Base-by-base conservation (phyloP, 2,329 filamentous ascomycete species). In the Verticillium nubilum region DNA sequence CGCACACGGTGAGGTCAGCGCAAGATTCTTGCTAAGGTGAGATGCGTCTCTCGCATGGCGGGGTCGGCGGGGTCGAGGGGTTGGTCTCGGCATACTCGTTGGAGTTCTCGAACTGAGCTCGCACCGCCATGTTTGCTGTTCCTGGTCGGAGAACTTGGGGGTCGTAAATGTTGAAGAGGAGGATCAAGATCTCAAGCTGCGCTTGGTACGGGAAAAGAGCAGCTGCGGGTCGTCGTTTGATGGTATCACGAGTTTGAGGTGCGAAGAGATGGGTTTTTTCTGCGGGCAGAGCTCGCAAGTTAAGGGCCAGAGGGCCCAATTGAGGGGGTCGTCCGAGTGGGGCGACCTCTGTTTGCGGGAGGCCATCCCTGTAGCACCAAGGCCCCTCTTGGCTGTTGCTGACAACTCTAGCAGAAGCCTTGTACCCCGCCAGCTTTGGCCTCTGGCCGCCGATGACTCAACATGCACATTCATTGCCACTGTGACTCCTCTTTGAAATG, bases 51-150 rank as follows among this genome's bases (percentile, higher is more conserved):
- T 57, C 58, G 58, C 53, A 61, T 61, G 58, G 63, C 60, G 65
- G 66, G 66, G 61, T 60, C 66, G 66, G 67, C 67, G 67, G 68
- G 67, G 69, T 62, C 57, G 47, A 50, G 19, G 42, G 42, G 42
- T 31, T 54, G n/a, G 47, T 60, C 63, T 69, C 33, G 54, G 79
- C 87, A 73, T 81, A 94, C 90, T 95, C 91, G 80, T 94, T 94
- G 70, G 90, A 94, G 80, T 93, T 94, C 78, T 95, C 91, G 74
- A 95, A 95, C 74, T 92, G 86, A 67, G 86, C 86, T 72, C 86
- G 84, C 60, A 88, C 85, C 71, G 86, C 85, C 86, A 88, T 88
- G 70, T 68, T 79, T 68, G 61, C 64, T 63, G 62, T 19, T n/a
- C 25, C 19, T 50, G 42, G 19, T 50, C 42, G 42, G 19, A 50